Evolutionary conservation across 495 filamentous ascomycete species (phyloP).

Genomic region (Aspergillus haitiensis): DNA sequence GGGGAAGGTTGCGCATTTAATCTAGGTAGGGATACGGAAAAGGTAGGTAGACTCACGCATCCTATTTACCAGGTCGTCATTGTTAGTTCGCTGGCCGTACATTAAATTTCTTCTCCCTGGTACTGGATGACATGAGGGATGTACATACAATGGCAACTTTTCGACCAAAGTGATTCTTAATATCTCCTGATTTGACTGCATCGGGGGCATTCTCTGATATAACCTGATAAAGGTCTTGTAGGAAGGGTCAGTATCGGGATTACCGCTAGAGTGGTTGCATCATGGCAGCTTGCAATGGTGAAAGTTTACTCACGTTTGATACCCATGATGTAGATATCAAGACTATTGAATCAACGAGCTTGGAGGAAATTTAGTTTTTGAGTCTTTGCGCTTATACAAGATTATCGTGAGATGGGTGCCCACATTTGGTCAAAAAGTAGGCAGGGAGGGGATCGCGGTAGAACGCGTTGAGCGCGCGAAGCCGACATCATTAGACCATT

Average conservation of each 20-base stretch:
- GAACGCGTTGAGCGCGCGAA: conserved; percentile 35
- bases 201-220: conserved; percentile 90
- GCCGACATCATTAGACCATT: conserved; percentile 34
- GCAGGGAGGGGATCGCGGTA: conserved; percentile 17
- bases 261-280: no score
- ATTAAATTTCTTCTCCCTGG: not conserved
- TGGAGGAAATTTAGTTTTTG: not conserved
- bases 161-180: conserved; percentile 96
- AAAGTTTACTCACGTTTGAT: conserved; percentile 68
- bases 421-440: not conserved
- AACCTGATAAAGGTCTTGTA: conserved; percentile 71
- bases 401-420: not conserved
- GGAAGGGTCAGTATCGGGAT: conserved; percentile 7
- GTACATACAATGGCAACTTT: conserved; percentile 90
- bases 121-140: not conserved
- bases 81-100: conserved; percentile 20
- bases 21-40: conserved; percentile 7
- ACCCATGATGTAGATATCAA: conserved; percentile 65
- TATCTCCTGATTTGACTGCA: conserved; percentile 93
- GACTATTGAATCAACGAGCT: not conserved
- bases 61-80: conserved; percentile 45
- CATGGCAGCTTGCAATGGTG: not conserved
- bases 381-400: not conserved
- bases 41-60: conserved; percentile 66
- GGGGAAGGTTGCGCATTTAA: not conserved